These are phyloP conservation scores for Pontederia paniculata DNA, from an alignment of 176 grass and related monocot genomes.

Conservation along the genomic window DNA sequence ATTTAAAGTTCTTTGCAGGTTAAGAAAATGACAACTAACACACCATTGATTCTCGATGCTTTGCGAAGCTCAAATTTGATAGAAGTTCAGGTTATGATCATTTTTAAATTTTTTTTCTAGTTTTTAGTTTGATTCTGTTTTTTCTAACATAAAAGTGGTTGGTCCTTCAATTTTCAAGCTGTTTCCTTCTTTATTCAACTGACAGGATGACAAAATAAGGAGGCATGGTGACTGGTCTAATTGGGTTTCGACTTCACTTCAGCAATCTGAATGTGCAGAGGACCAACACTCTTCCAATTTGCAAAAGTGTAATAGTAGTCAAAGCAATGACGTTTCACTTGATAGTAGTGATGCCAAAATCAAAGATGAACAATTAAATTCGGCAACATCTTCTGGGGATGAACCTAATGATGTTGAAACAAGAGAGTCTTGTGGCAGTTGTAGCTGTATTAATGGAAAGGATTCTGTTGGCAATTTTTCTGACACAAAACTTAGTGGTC, in stretches of 20 bases:
- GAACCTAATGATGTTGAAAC: constrained; percentile 13
- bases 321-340: constrained; percentile 21
- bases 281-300: constrained; percentile 27
- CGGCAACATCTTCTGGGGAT: constrained; percentile 2
- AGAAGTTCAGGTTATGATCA: constrained; percentile 52
- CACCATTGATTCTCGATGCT: constrained; percentile 43
- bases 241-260: constrained; percentile 29
- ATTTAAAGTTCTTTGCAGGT: constrained; percentile 29
- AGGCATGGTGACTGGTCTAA: constrained; percentile 54
- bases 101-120: constrained; percentile 2
- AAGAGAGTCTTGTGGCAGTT: constrained; percentile 5
- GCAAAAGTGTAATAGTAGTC: constrained; percentile 20
- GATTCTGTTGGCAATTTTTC: constrained; percentile 20
- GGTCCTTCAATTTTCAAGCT: constrained; percentile 7
- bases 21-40: constrained; percentile 58
- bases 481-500: constrained; percentile 23
- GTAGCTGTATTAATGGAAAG: constrained; percentile 27
- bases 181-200: constrained; percentile 9
- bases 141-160: not conserved
- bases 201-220: constrained; percentile 57
- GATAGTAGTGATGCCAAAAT: constrained; percentile 16
- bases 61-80: constrained; percentile 44
- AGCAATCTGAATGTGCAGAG: constrained; percentile 20
- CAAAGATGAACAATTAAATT: constrained; percentile 23
- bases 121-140: not conserved